phyloP scores from a whole-genome alignment of 2,329 filamentous ascomycete genomes.

The Ustilaginoidea virens region DNA sequence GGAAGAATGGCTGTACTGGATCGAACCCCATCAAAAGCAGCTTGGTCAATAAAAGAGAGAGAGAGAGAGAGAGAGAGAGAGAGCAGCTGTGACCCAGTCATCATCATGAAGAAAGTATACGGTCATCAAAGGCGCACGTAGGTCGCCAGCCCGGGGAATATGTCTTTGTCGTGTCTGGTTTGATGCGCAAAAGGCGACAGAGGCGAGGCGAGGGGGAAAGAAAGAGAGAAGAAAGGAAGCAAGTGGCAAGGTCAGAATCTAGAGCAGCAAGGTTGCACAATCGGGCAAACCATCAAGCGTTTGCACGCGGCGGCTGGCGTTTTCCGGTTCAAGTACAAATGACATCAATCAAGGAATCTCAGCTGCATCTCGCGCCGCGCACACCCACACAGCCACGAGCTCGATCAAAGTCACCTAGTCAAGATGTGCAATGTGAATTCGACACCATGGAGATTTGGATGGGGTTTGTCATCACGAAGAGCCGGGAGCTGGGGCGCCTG shows the following conservation, averaged over 20 bases:
- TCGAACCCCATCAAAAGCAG: too few relatives aligned
- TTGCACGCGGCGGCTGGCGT: conserved; percentile 10
- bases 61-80: too few relatives aligned
- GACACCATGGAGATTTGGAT: too few relatives aligned
- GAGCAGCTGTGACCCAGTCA: too few relatives aligned
- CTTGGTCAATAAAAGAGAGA: too few relatives aligned
- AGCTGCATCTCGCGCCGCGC: conserved; percentile 6
- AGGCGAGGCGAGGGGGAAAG: neutral
- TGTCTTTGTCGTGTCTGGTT: too few relatives aligned
- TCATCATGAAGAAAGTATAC: too few relatives aligned
- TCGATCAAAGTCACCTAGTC: conserved; percentile 19
- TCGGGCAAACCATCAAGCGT: conserved; percentile 15
- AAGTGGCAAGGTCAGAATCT: conserved; percentile 4
- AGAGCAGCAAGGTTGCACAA: conserved; percentile 15
- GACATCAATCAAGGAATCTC: conserved; percentile 19
- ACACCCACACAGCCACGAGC: conserved; percentile 7
- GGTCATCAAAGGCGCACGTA: conserved; percentile 3
- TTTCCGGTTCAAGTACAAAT: conserved; percentile 12
- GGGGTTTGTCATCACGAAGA: conserved; percentile 17
- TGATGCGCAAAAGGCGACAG: too few relatives aligned
- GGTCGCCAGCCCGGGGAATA: neutral
- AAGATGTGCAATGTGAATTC: conserved; percentile 12
- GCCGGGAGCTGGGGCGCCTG: conserved; percentile 20
- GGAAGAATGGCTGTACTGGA: too few relatives aligned
- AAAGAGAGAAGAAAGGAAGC: conserved; percentile 6